Conservation (phyloP, 352 stramenopile species). For the Globisporangium ultimum region DNA sequence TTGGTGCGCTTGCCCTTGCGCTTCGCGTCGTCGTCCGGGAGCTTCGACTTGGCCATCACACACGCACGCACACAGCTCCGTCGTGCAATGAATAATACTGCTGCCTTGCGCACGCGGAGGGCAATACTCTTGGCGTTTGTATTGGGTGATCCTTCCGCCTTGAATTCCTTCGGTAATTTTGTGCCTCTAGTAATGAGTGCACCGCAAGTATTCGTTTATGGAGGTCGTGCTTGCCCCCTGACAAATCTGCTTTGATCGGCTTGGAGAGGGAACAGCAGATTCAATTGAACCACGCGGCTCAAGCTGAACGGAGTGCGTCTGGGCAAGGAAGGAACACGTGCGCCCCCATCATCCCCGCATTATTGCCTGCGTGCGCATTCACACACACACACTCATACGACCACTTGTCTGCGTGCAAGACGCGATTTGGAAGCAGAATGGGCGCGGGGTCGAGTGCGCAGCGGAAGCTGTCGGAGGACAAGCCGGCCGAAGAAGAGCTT, state of each 20-base stretch:
- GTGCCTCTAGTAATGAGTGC: conserved; percentile 7
- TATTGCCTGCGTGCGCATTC: background rate
- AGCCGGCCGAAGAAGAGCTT: conserved; percentile 43
- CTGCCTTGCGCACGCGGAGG: background rate
- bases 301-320: background rate
- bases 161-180: background rate
- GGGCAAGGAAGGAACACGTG: too few relatives aligned
- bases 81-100: background rate
- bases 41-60: conserved; percentile 58
- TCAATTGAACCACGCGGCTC: conserved; percentile 9
- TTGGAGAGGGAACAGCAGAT: conserved; percentile 4
- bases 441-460: conserved; percentile 21
- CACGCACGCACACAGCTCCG: background rate
- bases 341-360: too few relatives aligned
- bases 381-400: background rate
- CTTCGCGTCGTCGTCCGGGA: conserved; percentile 62
- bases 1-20: conserved; percentile 58
- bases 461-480: conserved; percentile 51
- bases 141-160: conserved; percentile 6
- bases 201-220: conserved; percentile 11
- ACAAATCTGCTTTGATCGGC: background rate
- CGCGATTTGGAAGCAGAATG: conserved; percentile 6
- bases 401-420: background rate
- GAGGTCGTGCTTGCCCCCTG: background rate
- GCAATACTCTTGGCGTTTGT: background rate